These are phyloP conservation scores for Smallanthus sonchifolius DNA, from an alignment of 129 eudicot genomes.

Conservation along the genomic window DNA sequence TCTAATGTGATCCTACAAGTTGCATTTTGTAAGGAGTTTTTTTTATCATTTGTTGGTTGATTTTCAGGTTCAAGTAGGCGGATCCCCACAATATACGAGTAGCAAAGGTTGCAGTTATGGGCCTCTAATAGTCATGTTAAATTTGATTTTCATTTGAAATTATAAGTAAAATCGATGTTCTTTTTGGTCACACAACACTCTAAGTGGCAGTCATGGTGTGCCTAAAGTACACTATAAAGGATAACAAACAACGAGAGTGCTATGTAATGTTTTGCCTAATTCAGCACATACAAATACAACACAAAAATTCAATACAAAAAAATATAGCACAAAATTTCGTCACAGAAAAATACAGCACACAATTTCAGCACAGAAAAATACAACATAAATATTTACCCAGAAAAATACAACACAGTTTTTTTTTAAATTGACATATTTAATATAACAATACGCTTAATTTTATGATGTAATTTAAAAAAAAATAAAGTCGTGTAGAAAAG, in stretches of 20 bases:
- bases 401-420: no score
- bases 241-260: conserved; percentile 79
- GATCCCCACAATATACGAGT: conserved; percentile 65
- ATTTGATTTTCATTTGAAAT: background rate
- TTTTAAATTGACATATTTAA: no score
- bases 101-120: conserved; percentile 92
- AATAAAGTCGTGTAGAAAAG: no score
- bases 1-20: background rate
- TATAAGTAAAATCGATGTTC: background rate
- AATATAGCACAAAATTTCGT: no score
- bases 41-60: conserved; percentile 2
- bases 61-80: conserved; percentile 76
- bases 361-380: no score
- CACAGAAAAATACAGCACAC: no score
- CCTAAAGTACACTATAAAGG: conserved; percentile 88
- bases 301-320: no score
- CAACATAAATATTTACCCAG: no score
- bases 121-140: conserved; percentile 45
- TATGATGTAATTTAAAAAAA: no score
- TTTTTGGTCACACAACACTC: conserved; percentile 45
- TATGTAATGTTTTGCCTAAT: conserved; percentile 90
- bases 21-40: background rate
- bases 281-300: no score
- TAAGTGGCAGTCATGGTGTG: conserved; percentile 85
- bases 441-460: no score